Evolutionary conservation across 1,139 yeast species (phyloP), one percentile per base, ranked within the genome.

Genomic region (Wickerhamiella pararugosa): DNA sequence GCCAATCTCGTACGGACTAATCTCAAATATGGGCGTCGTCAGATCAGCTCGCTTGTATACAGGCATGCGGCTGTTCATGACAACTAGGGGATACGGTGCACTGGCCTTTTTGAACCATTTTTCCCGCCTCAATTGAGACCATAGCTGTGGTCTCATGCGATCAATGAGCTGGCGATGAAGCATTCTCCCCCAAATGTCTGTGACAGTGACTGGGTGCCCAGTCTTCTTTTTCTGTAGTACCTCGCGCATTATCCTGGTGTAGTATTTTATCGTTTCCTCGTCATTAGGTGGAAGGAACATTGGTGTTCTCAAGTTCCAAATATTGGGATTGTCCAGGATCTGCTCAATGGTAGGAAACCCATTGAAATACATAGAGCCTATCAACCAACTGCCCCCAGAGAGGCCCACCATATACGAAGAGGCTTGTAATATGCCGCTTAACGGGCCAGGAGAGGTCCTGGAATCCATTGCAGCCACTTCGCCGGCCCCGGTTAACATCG

Each of bases 131-230:
- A 42, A 7, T 8, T 35, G 32, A 7, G 42, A 32, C 37, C 37
- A 42, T 55, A 75, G 71, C 40, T 80, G 59, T n/a, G 41, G 41
- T 2, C 29, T 25, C 41, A 69, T 57, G 39, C 65, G 62, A 42
- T 66, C 65, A 44, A 84, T 75, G 56, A 78, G 79, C 59, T 81
- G 90, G 52, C 77, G 72, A 1, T 90, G 72, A 41, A 84, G 66
- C 2, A 84, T 84, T 56, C 94, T 69, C 15, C 93, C 94, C 95
- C 94, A 84, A 47, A 79, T 71, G 63, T 84, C 95, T n/a, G 94
- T 82, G 44, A 84, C 53, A 3, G 86, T 73, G 29, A 76, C 64
- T 36, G 78, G 75, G 58, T 70, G 84, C 1, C 94, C 94, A 1
- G 92, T 93, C 33, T 73, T 66, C 43, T 65, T 62, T 58, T 84